phyloP scores from a whole-genome alignment of 2,329 filamentous ascomycete genomes.

The Fusarium paranaense region DNA sequence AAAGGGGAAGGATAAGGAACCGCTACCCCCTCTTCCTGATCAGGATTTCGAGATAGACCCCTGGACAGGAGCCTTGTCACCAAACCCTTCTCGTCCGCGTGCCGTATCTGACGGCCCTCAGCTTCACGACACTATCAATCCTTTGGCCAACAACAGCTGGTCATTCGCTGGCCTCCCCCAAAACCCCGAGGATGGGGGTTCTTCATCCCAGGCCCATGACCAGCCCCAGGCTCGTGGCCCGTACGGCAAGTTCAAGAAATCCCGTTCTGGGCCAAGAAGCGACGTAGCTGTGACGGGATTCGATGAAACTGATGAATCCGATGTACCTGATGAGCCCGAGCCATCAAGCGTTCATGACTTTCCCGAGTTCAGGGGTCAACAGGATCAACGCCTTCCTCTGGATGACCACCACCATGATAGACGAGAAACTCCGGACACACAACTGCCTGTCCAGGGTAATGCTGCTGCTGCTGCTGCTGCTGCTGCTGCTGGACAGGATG shows the following conservation, averaged over 20 bases:
- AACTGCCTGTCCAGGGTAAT: constrained; percentile 6
- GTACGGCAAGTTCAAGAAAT: not conserved
- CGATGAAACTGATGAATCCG: not conserved
- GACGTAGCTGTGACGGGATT: not conserved
- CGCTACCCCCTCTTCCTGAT: constrained; percentile 10
- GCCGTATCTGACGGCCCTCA: constrained; percentile 69
- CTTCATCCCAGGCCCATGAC: not conserved
- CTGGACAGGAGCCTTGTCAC: constrained; percentile 17
- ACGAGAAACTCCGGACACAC: constrained; percentile 2
- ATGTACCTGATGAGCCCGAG: not conserved
- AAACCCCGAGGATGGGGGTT: constrained; percentile 24
- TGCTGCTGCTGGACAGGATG: constrained; percentile 12
- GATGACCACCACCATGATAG: constrained; percentile 12
- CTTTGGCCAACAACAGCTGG: constrained; percentile 72
- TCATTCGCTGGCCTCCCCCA: constrained; percentile 60
- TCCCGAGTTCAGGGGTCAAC: not conserved
- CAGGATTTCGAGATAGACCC: constrained; percentile 9
- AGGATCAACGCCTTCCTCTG: not conserved
- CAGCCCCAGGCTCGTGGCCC: not conserved
- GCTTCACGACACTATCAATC: constrained; percentile 57
- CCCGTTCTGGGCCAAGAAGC: not conserved
- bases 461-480: constrained; percentile 27
- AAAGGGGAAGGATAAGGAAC: constrained; percentile 35
- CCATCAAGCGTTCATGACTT: not conserved
- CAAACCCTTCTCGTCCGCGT: constrained; percentile 57